Evolutionary conservation across 169 alveolate species (phyloP), one percentile per base, ranked within the genome.

Genomic region (Miamiensis avidus): DNA sequence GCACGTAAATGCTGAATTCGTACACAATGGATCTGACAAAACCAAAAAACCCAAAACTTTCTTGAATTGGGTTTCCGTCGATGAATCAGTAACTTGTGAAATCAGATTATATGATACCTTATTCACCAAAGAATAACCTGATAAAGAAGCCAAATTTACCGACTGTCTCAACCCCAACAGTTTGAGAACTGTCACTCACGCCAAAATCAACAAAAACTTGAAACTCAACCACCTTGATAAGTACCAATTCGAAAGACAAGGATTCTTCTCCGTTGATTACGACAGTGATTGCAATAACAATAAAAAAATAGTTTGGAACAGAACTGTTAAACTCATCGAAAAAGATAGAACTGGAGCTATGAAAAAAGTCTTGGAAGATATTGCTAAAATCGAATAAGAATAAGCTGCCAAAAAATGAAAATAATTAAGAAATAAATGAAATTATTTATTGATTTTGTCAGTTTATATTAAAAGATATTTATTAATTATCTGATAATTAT

Each of bases 241-340:
- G 82, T 94, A 93, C 93, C 95, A 97, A 90, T 97, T 97, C 86
- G 97, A 96, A 78, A 95, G 99, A 89, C 84, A 95, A 29, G 99
- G 98, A 28, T 97, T 92, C 88, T 97, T 96, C 89, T 92, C 89
- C 69, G 92, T 94, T 75, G 98, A 94, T 83, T 86, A 72, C 33
- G 90, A 86, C 75, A 81, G 87, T n/a, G 88, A 82, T 82, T 94
- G 88, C 65, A 75, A 74, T n/a, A 75, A 79, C 28, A n/a, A n/a
- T n/a, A 90, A 94, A 26, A 88, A 88, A 69, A 82, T 91, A 33
- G 96, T 95, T 27, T 94, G 95, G 86, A 96, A 96, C 92, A 90
- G 96, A 83, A 92, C 93, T 83, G 97, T 96, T 20, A 93, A 93
- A 69, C 91, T 96, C 28, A 89, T 87, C 26, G 98, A 96, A 81